Conservation (phyloP, 78 protist species). For the Protostelium mycophagum region DNA sequence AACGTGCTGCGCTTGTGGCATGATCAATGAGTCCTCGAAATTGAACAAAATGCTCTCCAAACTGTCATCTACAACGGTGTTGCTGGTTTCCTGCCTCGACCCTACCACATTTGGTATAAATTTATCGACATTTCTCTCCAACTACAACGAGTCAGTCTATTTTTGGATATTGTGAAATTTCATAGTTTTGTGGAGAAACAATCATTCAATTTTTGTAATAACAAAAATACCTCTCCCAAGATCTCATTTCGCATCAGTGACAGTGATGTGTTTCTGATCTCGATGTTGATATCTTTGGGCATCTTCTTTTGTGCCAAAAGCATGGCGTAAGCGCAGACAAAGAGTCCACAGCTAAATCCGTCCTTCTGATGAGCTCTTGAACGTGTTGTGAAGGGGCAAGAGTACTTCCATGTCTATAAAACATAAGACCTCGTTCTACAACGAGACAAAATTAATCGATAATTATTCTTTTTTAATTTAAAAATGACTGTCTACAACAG, state of each 20-base stretch:
- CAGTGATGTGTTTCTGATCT: neutral
- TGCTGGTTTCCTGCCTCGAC: no score
- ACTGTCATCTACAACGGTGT: no score
- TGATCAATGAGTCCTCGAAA: no score
- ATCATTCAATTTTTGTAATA: no score
- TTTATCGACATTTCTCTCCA: neutral
- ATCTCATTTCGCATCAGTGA: neutral
- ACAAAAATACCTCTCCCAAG: neutral
- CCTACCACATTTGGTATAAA: neutral
- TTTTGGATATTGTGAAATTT: neutral
- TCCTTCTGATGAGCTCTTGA: neutral
- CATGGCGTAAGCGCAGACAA: neutral
- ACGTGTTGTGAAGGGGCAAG: neutral
- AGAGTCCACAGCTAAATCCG: neutral
- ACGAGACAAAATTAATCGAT: neutral
- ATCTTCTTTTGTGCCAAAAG: neutral
- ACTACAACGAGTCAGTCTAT: neutral
- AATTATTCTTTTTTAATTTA: no score
- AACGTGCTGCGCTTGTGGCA: no score
- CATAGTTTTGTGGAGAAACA: no score
- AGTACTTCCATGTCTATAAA: neutral
- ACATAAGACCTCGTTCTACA: no score
- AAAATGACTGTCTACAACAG: no score
- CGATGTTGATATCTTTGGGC: neutral
- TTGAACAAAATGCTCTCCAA: no score